These are phyloP conservation scores for Blepharisma stoltei DNA, from an alignment of 73 alveolate species.

Conservation along the genomic window DNA sequence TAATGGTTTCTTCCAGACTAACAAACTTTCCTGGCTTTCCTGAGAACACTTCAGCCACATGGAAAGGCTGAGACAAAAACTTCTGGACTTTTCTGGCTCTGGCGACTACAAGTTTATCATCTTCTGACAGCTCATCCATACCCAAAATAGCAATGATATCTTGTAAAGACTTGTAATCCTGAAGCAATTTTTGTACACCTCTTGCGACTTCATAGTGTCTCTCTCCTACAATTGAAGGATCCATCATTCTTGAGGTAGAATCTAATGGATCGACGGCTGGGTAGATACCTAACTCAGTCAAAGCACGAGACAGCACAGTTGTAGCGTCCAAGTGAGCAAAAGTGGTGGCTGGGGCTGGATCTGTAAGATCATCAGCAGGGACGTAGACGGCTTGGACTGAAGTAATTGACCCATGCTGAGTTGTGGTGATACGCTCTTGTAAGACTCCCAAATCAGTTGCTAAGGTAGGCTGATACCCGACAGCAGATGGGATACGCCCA, in stretches of 20 bases:
- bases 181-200: conserved; percentile 81
- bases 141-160: conserved; percentile 93
- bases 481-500: conserved; percentile 94
- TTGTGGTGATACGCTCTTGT: conserved; percentile 94
- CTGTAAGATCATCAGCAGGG: conserved; percentile 95
- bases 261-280: conserved; percentile 94
- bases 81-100: conserved; percentile 90
- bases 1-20: conserved; percentile 75
- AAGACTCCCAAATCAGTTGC: conserved; percentile 91
- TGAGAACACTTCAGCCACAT: conserved; percentile 75
- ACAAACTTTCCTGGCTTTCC: conserved; percentile 92
- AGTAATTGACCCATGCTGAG: conserved; percentile 95
- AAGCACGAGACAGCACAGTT: conserved; percentile 88
- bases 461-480: conserved; percentile 90
- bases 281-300: conserved; percentile 87
- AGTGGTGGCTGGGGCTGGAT: conserved; percentile 96
- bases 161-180: conserved; percentile 87
- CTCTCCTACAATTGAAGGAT: conserved; percentile 80
- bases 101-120: conserved; percentile 94
- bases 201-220: conserved; percentile 76
- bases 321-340: conserved; percentile 95
- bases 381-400: conserved; percentile 89
- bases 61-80: conserved; percentile 76
- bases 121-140: conserved; percentile 91
- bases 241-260: conserved; percentile 86